Evolutionary conservation across 495 filamentous ascomycete species (phyloP), one percentile per base, ranked within the genome.

Genomic region (Penicillium paxilli): DNA sequence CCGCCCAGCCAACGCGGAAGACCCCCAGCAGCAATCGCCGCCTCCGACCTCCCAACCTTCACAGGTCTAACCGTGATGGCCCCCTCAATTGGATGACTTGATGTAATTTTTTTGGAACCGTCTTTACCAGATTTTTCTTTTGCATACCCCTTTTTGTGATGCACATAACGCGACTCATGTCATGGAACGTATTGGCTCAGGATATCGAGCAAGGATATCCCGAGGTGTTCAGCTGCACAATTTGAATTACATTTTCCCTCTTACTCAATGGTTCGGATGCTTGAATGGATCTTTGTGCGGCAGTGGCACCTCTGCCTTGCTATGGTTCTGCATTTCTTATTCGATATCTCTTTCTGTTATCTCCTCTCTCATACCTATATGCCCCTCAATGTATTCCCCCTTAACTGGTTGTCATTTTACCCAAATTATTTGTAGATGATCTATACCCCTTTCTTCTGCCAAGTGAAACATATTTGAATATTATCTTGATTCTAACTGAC

Each of bases 141-240:
- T 48, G 44, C 64, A 67, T 65, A 67, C 62, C 64, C 62, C 54
- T 54, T 60, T 28, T 44, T 62, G 44, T 63, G 62, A 63, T 67
- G 58, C 54, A 65, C 57, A 65, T 65, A 62, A 62, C 48, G 57
- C 51, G 51, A 51, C 37, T 59, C 56, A 60, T 63, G 64, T 55
- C 54, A 51, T 61, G 52, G 49, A 54, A 55, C 53, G 51, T 24
- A 42, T 20, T n/a, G 46, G 45, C 58, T 55, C 51, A 19, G 11
- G 17, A 25, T n/a, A n/a, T 47, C 24, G 49, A 47, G 56, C 50
- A 32, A 56, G 44, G 51, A 41, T 57, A 48, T n/a, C n/a, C 16
- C 19, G 44, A 48, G 46, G 57, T 54, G 48, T 49, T 59, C 14
- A 48, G 12, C 49, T 57, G 41, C 54, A 35, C 52, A 57, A 49